phyloP scores from a whole-genome alignment of 2,329 filamentous ascomycete species.

The Colletotrichum zoysiae region DNA sequence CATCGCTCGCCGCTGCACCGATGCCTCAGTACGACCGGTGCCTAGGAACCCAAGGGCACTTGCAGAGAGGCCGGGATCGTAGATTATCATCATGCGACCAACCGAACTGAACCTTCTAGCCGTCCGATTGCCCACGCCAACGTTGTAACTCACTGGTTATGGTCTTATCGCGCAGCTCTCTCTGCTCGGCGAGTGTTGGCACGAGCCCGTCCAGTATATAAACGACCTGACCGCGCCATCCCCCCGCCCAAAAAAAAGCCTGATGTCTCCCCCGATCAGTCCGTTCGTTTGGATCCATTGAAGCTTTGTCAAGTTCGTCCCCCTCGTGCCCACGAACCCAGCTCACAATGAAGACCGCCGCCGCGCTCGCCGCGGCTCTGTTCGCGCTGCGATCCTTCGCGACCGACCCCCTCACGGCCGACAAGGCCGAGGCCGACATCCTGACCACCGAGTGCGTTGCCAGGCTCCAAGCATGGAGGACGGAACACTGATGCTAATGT shows the following conservation, averaged over 20 bases:
- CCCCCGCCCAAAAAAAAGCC: too few species aligned
- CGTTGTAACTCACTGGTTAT: slow-evolving; percentile 8
- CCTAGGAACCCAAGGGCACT: background rate
- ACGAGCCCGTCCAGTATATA: slow-evolving; percentile 20
- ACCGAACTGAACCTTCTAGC: slow-evolving; percentile 6
- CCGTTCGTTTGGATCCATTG: slow-evolving; percentile 31
- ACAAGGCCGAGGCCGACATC: slow-evolving; percentile 57
- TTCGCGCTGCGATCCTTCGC: slow-evolving; percentile 38
- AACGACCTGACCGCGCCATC: background rate
- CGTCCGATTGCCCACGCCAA: background rate
- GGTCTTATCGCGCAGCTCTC: slow-evolving; percentile 39
- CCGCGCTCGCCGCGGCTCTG: slow-evolving; percentile 38
- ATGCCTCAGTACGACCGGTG: slow-evolving; percentile 27
- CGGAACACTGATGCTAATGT: background rate
- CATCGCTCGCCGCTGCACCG: slow-evolving; percentile 31
- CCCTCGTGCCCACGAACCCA: background rate
- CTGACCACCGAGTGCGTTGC: slow-evolving; percentile 52
- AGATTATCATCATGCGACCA: slow-evolving; percentile 4
- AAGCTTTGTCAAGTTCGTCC: slow-evolving; percentile 10
- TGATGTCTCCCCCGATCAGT: slow-evolving; percentile 9
- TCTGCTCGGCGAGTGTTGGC: slow-evolving; percentile 8
- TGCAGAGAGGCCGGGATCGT: background rate
- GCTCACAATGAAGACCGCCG: slow-evolving; percentile 40
- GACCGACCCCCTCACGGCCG: slow-evolving; percentile 52
- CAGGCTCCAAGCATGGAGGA: too few species aligned